These are phyloP conservation scores for Thuja plicata DNA, from an alignment of 83 land plant species.

Conservation along the genomic window DNA sequence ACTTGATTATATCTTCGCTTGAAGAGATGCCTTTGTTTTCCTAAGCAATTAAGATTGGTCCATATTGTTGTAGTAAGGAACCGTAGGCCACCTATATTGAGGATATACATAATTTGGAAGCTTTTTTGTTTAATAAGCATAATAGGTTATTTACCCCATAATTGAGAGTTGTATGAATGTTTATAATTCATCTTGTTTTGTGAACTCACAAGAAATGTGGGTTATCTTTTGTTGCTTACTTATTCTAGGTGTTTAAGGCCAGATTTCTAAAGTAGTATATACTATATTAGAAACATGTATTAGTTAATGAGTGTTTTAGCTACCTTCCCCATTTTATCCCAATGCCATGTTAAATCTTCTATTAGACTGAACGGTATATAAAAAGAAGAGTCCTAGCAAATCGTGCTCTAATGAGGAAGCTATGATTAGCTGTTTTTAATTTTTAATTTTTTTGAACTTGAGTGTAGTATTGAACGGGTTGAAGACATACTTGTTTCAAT, in stretches of 20 bases:
- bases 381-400: not conserved
- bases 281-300: not conserved
- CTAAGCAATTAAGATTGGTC: not conserved
- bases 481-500: not conserved
- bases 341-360: not conserved
- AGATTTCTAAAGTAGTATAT: no score
- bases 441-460: no score
- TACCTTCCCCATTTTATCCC: not conserved
- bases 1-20: not conserved
- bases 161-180: not conserved
- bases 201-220: not conserved
- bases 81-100: not conserved
- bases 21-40: not conserved
- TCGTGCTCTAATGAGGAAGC: not conserved
- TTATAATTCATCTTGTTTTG: not conserved
- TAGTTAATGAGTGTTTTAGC: no score
- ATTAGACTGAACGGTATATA: not conserved
- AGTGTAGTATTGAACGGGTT: not conserved
- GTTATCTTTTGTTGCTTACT: no score
- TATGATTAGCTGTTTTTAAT: not conserved
- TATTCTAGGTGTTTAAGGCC: no score
- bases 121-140: not conserved
- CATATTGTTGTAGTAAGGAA: not conserved
- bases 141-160: not conserved
- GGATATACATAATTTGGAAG: not conserved